Conservation (phyloP, 768 basidiomycete genomes). For the Suillus ampliporus region DNA sequence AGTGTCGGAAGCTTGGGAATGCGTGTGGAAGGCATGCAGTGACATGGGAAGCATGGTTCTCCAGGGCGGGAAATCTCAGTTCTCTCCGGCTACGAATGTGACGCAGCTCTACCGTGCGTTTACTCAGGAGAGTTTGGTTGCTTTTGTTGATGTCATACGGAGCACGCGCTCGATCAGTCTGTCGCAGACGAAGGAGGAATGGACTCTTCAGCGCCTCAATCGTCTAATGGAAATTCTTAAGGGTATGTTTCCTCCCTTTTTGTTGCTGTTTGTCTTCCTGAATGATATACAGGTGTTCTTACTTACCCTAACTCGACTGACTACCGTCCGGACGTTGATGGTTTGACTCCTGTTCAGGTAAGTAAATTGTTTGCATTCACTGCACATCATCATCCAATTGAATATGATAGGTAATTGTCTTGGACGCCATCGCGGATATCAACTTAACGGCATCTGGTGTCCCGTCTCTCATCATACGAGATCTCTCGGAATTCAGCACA, state of each 20-base stretch:
- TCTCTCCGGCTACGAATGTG: constrained; percentile 21
- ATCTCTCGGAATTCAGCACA: constrained; percentile 84
- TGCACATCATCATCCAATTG: constrained; percentile 6
- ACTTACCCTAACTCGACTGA: constrained; percentile 86
- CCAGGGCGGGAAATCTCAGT: constrained; percentile 25
- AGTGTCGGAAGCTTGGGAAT: constrained; percentile 57
- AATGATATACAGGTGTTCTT: constrained; percentile 56
- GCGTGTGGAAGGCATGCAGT: constrained; percentile 74
- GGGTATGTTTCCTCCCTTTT: constrained; percentile 44
- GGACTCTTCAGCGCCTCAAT: constrained; percentile 66
- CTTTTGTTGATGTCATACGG: constrained; percentile 75
- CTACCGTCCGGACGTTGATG: constrained; percentile 88
- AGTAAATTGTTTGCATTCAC: constrained; percentile 12
- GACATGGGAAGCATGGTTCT: constrained; percentile 63
- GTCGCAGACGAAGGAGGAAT: constrained; percentile 55
- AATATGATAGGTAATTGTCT: constrained; percentile 64
- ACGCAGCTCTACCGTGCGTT: constrained; percentile 19
- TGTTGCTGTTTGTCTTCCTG: neutral
- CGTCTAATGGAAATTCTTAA: constrained; percentile 82
- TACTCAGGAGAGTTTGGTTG: constrained; percentile 82
- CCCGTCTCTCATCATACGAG: constrained; percentile 77
- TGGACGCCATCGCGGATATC: constrained; percentile 72
- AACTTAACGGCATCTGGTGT: constrained; percentile 66
- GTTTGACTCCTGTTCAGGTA: constrained; percentile 81
- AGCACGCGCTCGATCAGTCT: constrained; percentile 59